Base-by-base conservation (phyloP, 139 green algal species). In the Volvox reticuliferus region DNA sequence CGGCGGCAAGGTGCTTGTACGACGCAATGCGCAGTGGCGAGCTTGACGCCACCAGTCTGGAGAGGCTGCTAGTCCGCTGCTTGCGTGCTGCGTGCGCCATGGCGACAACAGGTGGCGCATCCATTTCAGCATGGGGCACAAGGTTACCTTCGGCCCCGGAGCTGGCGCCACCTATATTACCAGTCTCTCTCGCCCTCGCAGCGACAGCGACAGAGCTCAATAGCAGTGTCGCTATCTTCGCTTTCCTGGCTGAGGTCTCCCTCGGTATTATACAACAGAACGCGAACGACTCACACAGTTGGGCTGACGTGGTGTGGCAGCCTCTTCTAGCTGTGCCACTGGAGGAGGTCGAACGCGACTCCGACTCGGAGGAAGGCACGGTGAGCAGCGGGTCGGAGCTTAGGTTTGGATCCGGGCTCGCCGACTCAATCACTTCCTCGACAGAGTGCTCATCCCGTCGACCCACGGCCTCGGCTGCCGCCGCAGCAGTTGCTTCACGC, bases 191-290 rank as follows among this genome's bases (percentile, higher is more conserved):
- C 67, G 35, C 67, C 36, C 12, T 82, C 32, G 37, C 79, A 55
- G 44, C 79, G 65, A 68, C 65, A 33, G 32, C 33, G 65, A 26
- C 65, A 33, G 83, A 61, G 32, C 6, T 35, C n/a, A 65, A 37
- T 1, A 77, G 18, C 67, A 75, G n/a, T 35, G 71, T 44, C 33
- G 32, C 87, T 1, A 75, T 77, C 24, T n/a, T 86, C n/a, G 76
- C 62, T 17, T 32, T 91, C 28, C 61, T 91, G 61, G 76, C 62
- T 18, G 87, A 91, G 87, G 87, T 91, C 17, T n/a, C 22, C 0
- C 33, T 86, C 61, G 87, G 30, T 16, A 35, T 91, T 5, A 24
- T 76, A 18, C 61, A 68, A 18, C 22, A 32, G 9, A 77, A 90
- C 55, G 73, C 86, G 0, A 22, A 76, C 44, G 73, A 75, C 12